Conservation (phyloP, 768 basidiomycete species). For the Termitomyces sp. region DNA sequence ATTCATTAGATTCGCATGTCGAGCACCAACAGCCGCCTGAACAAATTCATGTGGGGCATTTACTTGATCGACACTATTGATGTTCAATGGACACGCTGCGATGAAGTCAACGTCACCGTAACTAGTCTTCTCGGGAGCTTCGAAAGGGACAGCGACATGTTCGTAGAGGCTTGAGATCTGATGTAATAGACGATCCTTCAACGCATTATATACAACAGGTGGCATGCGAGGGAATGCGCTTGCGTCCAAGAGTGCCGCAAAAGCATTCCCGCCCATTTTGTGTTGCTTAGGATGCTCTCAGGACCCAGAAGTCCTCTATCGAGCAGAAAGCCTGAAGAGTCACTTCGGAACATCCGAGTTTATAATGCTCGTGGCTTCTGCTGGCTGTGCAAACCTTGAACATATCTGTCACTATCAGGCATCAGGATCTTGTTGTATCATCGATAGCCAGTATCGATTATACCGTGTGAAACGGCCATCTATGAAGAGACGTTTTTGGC, state of each 20-base stretch:
- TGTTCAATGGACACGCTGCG: slow-evolving; percentile 40
- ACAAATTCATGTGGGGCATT: slow-evolving; percentile 16
- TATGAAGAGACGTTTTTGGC: neutral
- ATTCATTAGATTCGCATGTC: slow-evolving; percentile 2
- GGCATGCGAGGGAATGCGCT: slow-evolving; percentile 58
- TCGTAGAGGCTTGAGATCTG: slow-evolving; percentile 42
- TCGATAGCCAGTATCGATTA: neutral
- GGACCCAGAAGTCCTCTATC: neutral
- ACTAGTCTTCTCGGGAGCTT: slow-evolving; percentile 61
- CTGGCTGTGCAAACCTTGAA: slow-evolving; percentile 1
- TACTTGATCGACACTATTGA: slow-evolving; percentile 12
- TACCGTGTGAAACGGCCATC: too few relatives aligned
- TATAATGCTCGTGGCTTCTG: neutral
- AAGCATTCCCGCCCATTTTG: slow-evolving; percentile 72
- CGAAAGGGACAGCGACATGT: slow-evolving; percentile 49
- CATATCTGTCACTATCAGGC: neutral
- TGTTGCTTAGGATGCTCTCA: neutral
- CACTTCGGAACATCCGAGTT: neutral
- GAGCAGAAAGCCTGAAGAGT: neutral
- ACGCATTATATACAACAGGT: slow-evolving; percentile 42
- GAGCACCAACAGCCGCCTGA: neutral
- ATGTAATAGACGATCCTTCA: slow-evolving; percentile 42
- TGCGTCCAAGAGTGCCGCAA: slow-evolving; percentile 37
- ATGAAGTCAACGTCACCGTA: slow-evolving; percentile 70
- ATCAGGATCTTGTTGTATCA: neutral